Conservation (phyloP, 2,329 filamentous ascomycete species). For the Leptographium flavum region DNA sequence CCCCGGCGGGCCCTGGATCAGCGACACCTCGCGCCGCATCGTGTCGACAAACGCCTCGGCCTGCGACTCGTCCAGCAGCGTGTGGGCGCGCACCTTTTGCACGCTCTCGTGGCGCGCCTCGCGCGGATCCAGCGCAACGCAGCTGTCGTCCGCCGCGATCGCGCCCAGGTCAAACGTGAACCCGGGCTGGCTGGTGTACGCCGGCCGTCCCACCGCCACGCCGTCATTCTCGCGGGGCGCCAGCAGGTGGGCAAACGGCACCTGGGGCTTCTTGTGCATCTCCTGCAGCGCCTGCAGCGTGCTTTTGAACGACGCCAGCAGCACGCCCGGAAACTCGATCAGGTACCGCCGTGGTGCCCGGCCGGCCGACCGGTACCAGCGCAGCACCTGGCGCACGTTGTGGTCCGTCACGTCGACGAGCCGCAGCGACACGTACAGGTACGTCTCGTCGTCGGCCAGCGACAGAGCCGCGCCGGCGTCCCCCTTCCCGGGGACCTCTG, state of each 20-base stretch:
- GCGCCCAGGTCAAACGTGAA: slow-evolving; percentile 34
- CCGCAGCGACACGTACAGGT: not conserved
- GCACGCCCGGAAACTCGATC: slow-evolving; percentile 47
- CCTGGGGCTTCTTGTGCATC: slow-evolving; percentile 26
- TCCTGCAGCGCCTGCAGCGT: slow-evolving; percentile 40
- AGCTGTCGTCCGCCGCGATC: slow-evolving; percentile 12
- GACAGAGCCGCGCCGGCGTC: not conserved
- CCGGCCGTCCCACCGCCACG: slow-evolving; percentile 25
- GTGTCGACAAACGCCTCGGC: slow-evolving; percentile 36
- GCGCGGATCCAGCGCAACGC: slow-evolving; percentile 7
- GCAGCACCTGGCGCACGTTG: slow-evolving; percentile 14
- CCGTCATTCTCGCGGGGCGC: slow-evolving; percentile 13
- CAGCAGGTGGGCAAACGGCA: slow-evolving; percentile 36
- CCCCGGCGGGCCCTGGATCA: slow-evolving; percentile 58
- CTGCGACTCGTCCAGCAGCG: slow-evolving; percentile 38
- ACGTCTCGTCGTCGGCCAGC: not conserved
- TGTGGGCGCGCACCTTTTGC: slow-evolving; percentile 16
- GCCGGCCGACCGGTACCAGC: slow-evolving; percentile 16
- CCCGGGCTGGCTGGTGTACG: slow-evolving; percentile 30
- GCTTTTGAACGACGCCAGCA: slow-evolving; percentile 42
- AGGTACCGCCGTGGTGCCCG: slow-evolving; percentile 16
- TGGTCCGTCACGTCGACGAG: slow-evolving; percentile 14
- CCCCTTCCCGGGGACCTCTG: not conserved
- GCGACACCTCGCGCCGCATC: slow-evolving; percentile 35
- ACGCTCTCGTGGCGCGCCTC: not conserved